Conservation (phyloP, 495 filamentous ascomycete genomes). For the Aspergillus olivimuriae region DNA sequence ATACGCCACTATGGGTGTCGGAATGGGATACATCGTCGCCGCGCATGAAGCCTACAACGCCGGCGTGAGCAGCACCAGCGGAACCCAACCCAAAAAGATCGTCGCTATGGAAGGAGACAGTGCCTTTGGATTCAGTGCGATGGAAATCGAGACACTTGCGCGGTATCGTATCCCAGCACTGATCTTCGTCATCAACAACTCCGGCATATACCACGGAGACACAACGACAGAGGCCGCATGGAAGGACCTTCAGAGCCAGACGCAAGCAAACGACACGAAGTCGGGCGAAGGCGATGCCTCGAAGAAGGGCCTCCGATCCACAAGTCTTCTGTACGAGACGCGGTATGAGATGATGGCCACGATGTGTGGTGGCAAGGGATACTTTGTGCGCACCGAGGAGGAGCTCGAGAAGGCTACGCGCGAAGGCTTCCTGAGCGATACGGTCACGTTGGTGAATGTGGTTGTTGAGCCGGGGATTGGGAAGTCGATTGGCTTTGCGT, state of each 20-base stretch:
- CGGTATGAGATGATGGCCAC: constrained; percentile 54
- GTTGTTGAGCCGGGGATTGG: constrained; percentile 52
- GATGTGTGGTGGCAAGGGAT: constrained; percentile 51
- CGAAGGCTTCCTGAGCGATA: constrained; percentile 43
- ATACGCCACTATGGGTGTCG: constrained; percentile 64
- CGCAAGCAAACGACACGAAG: constrained; percentile 24
- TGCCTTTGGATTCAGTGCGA: constrained; percentile 57
- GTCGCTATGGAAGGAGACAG: constrained; percentile 57
- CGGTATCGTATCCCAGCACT: constrained; percentile 55
- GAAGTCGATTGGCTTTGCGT: constrained; percentile 41
- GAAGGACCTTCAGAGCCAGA: constrained; percentile 33
- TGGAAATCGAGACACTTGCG: constrained; percentile 62
- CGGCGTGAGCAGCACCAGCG: constrained; percentile 12
- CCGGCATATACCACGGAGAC: constrained; percentile 58
- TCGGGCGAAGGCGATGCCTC: constrained; percentile 25
- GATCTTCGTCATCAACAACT: constrained; percentile 60
- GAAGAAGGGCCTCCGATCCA: constrained; percentile 42
- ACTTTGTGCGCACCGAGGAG: constrained; percentile 45
- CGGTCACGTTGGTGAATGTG: constrained; percentile 50
- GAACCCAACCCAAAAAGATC: constrained; percentile 44
- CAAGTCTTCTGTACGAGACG: constrained; percentile 52
- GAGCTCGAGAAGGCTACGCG: constrained; percentile 47
- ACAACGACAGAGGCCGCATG: constrained; percentile 32
- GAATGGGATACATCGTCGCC: constrained; percentile 58
- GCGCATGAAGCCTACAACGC: constrained; percentile 56